Base-by-base conservation (phyloP, 2,329 filamentous ascomycete species). In the Camillea tinctor region DNA sequence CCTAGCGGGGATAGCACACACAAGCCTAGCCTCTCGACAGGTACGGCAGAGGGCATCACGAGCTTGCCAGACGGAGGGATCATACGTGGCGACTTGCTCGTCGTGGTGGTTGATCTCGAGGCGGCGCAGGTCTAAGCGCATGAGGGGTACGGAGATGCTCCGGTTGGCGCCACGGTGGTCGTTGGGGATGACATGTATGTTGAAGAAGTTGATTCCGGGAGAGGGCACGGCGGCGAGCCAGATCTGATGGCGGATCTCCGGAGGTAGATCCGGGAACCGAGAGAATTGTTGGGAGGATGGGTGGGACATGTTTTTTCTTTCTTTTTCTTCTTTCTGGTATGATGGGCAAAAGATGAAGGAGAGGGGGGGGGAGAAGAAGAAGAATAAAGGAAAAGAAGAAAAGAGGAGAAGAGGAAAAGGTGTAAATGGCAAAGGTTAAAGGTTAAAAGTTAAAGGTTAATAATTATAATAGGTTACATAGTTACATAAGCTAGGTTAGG, bases 201-300 rank as follows among this genome's bases (percentile, higher is more conserved):
- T 74, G 68, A 74, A 74, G 64, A 73, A 73, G 63, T 73, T 74
- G 56, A 74, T 69, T 23, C 70, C 71, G 1, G 70, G 66, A 1
- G 57, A 55, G 0, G 70, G 68, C 3, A 72, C 52, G 13, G 71
- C 71, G 19, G 62, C 51, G 1, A 55, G 65, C 65, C 68, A 74
- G 53, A 73, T 71, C 26, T 69, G 60, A 24, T 68, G 64, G 1
- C 72, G 69, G 22, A 74, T 61, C 55, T 74, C 71, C 1, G 71
- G 64, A 0, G 72, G 72, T 7, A 74, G 68, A 8, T 60, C 26
- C 8, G 44, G 21, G 62, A 74, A 73, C 8, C 36, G 60, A 1
- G 65, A 52, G 61, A 72, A 71, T 30, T 30, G 26, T 30, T 30
- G 26, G 4, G 59, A n/a, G 26, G 57, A 49, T 19, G 17, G 21